These are phyloP conservation scores for Coniochaeta sp. DNA, from an alignment of 2,329 filamentous ascomycete species.

Conservation along the genomic window DNA sequence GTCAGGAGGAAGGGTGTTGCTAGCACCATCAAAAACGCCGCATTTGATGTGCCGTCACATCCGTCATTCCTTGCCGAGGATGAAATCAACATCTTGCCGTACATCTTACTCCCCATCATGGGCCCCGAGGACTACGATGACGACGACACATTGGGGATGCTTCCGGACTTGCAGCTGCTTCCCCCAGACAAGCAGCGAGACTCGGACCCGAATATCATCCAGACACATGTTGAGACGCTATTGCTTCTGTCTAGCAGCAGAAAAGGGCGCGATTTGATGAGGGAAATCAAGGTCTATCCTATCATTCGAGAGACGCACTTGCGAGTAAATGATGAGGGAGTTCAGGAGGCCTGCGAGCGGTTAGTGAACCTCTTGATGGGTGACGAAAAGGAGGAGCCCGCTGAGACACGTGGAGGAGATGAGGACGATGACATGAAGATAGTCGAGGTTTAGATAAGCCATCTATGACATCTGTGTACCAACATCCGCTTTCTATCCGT, in stretches of 20 bases:
- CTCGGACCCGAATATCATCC: constrained; percentile 65
- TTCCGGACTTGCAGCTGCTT: constrained; percentile 82
- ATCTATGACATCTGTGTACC: background rate
- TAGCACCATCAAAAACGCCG: constrained; percentile 87
- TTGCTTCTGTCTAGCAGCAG: constrained; percentile 74
- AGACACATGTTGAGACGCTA: constrained; percentile 84
- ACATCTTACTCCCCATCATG: constrained; percentile 80
- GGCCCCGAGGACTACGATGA: constrained; percentile 83
- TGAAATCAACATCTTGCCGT: constrained; percentile 76
- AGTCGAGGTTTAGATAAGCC: constrained; percentile 37
- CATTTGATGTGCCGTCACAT: constrained; percentile 75
- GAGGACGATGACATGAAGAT: constrained; percentile 48
- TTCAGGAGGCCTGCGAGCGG: constrained; percentile 79
- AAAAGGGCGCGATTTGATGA: constrained; percentile 66
- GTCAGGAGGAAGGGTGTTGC: constrained; percentile 91
- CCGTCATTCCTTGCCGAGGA: constrained; percentile 61
- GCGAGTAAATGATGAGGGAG: constrained; percentile 68
- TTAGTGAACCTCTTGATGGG: constrained; percentile 84
- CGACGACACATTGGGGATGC: constrained; percentile 80
- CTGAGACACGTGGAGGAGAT: constrained; percentile 29
- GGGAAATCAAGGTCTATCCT: constrained; percentile 77
- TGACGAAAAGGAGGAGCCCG: constrained; percentile 49
- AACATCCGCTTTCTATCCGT: background rate
- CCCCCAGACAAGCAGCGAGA: constrained; percentile 87
- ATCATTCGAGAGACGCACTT: constrained; percentile 82